Conservation (phyloP, 345 rosid genomes). For the Abelmoschus esculentus region DNA sequence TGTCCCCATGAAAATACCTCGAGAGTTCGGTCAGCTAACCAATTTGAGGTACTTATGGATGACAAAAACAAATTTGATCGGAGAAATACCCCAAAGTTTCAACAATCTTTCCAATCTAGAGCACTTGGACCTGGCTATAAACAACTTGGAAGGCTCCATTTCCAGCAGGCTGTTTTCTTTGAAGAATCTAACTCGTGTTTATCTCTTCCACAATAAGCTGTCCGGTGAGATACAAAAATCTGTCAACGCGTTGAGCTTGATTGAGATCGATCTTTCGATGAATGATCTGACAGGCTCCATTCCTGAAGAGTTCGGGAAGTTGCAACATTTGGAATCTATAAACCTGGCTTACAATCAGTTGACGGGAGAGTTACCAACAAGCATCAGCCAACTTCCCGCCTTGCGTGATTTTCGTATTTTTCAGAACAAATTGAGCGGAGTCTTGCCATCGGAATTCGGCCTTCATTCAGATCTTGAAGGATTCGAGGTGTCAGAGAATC, state of each 20-base stretch:
- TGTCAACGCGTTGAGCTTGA: not conserved
- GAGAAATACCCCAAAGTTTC: not conserved
- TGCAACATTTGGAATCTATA: not conserved
- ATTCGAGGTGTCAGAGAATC: not conserved
- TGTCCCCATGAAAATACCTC: not conserved
- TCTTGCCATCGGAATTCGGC: not conserved
- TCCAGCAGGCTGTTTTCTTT: not conserved
- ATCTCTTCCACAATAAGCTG: not conserved
- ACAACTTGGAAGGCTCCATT: not conserved
- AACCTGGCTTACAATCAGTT: not conserved
- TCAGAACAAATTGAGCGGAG: not conserved
- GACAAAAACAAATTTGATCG: not conserved
- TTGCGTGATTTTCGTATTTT: not conserved
- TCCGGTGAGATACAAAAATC: not conserved
- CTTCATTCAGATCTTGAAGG: not conserved
- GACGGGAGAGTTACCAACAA: not conserved
- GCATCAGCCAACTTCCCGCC: not conserved
- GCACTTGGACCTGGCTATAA: not conserved
- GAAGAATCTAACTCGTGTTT: not conserved
- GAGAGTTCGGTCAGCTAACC: not conserved
- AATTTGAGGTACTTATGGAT: not conserved
- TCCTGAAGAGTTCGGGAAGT: not conserved
- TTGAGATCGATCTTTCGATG: not conserved
- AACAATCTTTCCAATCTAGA: not conserved
- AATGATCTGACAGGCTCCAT: not conserved